Base-by-base conservation (phyloP, 2,329 filamentous ascomycete genomes). In the Fusarium luffae region DNA sequence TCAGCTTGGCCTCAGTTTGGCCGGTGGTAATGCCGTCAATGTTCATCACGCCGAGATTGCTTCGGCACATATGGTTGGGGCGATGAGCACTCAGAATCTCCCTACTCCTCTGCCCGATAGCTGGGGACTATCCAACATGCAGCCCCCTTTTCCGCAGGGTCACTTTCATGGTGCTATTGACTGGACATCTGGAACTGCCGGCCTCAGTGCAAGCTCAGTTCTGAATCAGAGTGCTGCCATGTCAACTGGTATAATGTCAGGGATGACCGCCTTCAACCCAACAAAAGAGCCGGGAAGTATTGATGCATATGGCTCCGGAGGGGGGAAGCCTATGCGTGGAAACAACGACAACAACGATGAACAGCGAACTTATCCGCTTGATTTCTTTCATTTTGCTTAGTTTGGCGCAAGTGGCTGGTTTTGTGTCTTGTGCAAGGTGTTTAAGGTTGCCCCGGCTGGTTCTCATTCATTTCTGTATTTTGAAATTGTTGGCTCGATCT, bases 341-440 rank as follows among this genome's bases (percentile, higher is more conserved):
- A 69, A 69, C 51, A 69, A 63, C 54, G 65, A 54, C 12, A 47
- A 48, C 19, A 42, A 59, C 13, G 62, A 68, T 4, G 67, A 55
- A 21, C 68, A 59, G 18, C 77, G 78, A 63, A 81, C 81, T 51
- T 77, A 79, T 47, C 77, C 81, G 54, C 69, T 83, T 66, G 81
- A 82, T 62, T 83, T 82, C 68, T 79, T 82, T 49, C 79, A 76
- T 57, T 78, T 82, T 50, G 30, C 48, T 37, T 49, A 63, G 61
- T 27, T 73, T 66, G 37, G 21, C 23, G 44, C 16, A 14, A 42
- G 27, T 25, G 23, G 25, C 25, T 23, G 23, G n/a, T 48, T 34
- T 23, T 30, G 32, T 54, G n/a, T 34, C 19, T 61, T 44, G 30
- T 34, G 52, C 49, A 64, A 64, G 57, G 66, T 62, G 61, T 69